Evolutionary conservation across 2,329 filamentous ascomycete genomes (phyloP), one percentile per base, ranked within the genome.

Genomic region (Phoma sp.): DNA sequence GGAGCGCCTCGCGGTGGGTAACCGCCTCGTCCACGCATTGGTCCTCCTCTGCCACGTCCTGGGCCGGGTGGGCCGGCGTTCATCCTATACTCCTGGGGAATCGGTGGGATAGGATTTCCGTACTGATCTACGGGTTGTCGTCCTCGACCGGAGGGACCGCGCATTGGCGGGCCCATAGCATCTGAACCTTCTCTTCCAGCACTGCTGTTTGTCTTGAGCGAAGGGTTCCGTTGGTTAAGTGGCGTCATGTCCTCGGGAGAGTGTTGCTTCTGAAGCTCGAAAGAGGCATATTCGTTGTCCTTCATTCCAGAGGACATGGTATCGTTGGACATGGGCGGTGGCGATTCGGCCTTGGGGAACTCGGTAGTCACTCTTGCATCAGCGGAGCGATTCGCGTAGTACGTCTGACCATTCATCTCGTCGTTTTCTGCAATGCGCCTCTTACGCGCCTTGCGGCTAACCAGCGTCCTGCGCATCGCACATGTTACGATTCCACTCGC

Each of bases 401-500:
- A 97, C 70, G 93, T 95, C 67, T 95, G 87, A 23, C 93, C 93
- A 72, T 91, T 98, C 93, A 98, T 98, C 73, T 98, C 93, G 7
- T 93, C 91, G 72, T 98, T 96, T 74, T 96, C 90, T 2, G 87
- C 92, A 71, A 98, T 96, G 38, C 92, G 86, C 80, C 88, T 91
- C 82, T 95, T 93, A 58, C 93, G 85, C n/a, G 93, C 91, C 78
- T 97, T 97, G 66, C 93, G 86, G 74, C 91, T 91, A 57, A 97
- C 91, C 52, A 98, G 80, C 2, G 93, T 96, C 56, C 93, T 87
- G 60, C 95, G 89, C 92, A 98, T 98, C 18, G 92, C 92, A 73
- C 93, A 99, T 7, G 92, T 93, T 29, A 97, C 87, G 52, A 99
- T 84, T 34, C 88, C 89, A 71, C 91, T 90, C 20, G 91, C 81